Percentiles rank a stretch among this genome's conserved stretches.
Conservation (phyloP, 2,329 filamentous ascomycete species). For the Diaporthe vaccinii region DNA sequence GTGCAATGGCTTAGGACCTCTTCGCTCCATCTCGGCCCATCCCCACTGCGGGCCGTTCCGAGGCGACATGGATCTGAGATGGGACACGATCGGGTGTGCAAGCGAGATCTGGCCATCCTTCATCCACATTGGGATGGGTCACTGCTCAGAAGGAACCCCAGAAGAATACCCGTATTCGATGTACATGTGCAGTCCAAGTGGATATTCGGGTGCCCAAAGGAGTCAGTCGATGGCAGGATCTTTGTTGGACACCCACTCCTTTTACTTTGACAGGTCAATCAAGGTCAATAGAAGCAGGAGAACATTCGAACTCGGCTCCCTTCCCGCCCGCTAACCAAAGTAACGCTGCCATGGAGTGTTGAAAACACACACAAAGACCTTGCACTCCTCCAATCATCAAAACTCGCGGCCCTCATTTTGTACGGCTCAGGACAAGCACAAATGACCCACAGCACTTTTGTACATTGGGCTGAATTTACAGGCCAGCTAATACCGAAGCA, state of each 20-base stretch:
- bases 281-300: not conserved
- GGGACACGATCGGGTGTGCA: not conserved
- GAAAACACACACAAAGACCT: no score
- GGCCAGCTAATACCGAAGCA: not conserved
- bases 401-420: no score
- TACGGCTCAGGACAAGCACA: not conserved
- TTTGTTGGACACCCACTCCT: not conserved
- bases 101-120: not conserved
- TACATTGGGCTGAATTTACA: not conserved
- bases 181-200: not conserved
- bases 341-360: no score
- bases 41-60: constrained; percentile 19
- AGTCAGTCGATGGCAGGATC: not conserved
- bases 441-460: not conserved
- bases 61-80: not conserved
- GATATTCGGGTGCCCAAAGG: not conserved
- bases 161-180: not conserved
- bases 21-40: not conserved
- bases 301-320: not conserved
- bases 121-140: not conserved
- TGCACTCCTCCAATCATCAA: no score
- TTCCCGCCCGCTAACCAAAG: no score
- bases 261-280: not conserved
- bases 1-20: not conserved
- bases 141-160: not conserved